Evolutionary conservation across 352 stramenopile species (phyloP).

Genomic region (Globisporangium paroecandrum): DNA sequence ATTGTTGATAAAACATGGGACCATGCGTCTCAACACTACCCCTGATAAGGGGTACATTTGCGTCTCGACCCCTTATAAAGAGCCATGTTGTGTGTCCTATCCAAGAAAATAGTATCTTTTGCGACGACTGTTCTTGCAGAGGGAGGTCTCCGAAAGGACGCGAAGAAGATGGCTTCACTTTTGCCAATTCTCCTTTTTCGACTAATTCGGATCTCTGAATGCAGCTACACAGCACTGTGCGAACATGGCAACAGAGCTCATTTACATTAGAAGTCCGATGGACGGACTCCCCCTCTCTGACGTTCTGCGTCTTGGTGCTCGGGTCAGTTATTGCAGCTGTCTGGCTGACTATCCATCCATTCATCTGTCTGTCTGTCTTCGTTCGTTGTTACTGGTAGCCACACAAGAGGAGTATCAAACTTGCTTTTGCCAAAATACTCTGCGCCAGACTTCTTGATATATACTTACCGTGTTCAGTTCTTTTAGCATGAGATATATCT

Average conservation of each 20-base stretch:
- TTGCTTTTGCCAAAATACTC: too few species aligned
- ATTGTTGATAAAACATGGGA: constrained; percentile 1
- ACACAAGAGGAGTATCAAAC: too few species aligned
- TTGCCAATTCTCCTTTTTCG: neutral
- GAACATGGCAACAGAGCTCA: neutral
- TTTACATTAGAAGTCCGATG: neutral
- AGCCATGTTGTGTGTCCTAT: neutral
- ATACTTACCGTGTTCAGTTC: too few species aligned
- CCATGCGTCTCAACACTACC: neutral
- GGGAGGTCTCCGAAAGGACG: neutral
- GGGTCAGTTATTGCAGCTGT: too few species aligned
- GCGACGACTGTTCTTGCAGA: neutral
- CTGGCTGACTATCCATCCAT: too few species aligned
- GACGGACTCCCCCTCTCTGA: too few species aligned
- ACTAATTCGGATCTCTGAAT: neutral
- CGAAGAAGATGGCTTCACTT: neutral
- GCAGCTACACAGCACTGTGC: neutral
- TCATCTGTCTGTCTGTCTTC: too few species aligned
- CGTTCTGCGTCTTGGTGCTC: too few species aligned
- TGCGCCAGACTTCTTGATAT: neutral
- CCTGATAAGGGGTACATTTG: neutral
- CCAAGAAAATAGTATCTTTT: constrained; percentile 3
- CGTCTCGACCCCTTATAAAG: neutral
- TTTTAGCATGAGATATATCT: neutral
- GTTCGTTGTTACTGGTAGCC: too few species aligned